Percentiles rank a stretch among this genome's conserved stretches.
phyloP scores from a whole-genome alignment of 169 alveolate species.

The Eimeria tenella region DNA sequence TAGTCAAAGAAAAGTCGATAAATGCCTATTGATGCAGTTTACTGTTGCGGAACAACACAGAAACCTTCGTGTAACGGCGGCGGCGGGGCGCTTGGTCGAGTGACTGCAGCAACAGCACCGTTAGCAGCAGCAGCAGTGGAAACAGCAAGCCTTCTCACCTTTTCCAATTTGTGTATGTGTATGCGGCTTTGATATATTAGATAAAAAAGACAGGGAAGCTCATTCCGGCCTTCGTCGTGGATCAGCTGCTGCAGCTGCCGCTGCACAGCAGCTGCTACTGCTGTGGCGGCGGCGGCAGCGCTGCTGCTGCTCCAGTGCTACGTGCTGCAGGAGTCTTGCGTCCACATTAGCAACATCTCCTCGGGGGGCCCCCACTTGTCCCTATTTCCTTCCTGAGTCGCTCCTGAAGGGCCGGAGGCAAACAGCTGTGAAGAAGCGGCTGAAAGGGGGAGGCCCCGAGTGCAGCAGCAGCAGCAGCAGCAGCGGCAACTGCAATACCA shows the following conservation, averaged over 20 bases:
- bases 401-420: neutral
- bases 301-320: neutral
- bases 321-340: neutral
- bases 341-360: neutral
- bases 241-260: neutral
- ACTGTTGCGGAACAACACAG: too few species aligned
- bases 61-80: too few species aligned
- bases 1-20: too few species aligned
- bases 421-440: neutral
- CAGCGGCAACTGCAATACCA: neutral
- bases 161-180: neutral
- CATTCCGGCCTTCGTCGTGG: neutral
- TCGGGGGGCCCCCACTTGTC: neutral
- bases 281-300: neutral
- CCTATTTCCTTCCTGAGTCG: neutral
- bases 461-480: slow-evolving; percentile 15
- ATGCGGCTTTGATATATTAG: too few species aligned
- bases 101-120: neutral
- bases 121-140: neutral
- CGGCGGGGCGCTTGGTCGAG: too few species aligned
- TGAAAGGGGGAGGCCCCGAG: neutral
- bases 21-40: too few species aligned
- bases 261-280: neutral
- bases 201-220: too few species aligned
- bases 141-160: neutral